Percentiles rank a stretch among this genome's conserved stretches.
Evolutionary conservation across 257 asterid genomes (phyloP).

Genomic region (Solanum raphanifolium): DNA sequence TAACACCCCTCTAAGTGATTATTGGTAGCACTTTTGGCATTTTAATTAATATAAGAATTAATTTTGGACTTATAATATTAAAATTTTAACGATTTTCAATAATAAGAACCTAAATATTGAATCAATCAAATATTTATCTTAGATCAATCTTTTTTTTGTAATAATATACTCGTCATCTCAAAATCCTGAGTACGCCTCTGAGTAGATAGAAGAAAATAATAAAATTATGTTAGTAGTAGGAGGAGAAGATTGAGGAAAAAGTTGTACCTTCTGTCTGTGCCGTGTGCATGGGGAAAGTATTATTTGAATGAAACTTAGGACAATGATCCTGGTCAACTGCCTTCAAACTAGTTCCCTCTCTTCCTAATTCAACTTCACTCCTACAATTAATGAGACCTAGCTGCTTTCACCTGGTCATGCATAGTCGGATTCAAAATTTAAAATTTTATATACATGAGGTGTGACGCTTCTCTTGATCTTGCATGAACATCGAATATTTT

Average conservation of each 20-base stretch:
- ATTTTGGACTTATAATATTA: too few species aligned
- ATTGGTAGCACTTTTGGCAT: too few species aligned
- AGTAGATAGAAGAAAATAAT: background rate
- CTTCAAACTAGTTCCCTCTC: background rate
- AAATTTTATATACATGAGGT: background rate
- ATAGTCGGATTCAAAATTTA: background rate
- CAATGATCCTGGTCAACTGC: constrained; percentile 39
- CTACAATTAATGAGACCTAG: background rate
- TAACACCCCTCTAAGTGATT: too few species aligned
- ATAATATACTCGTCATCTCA: too few species aligned
- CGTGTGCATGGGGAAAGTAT: constrained; percentile 8
- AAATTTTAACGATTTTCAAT: too few species aligned
- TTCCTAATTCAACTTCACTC: background rate
- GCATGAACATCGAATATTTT: rapidly evolving
- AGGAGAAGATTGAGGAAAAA: constrained; percentile 18
- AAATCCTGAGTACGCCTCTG: too few species aligned
- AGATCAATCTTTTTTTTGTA: too few species aligned
- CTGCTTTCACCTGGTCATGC: background rate
- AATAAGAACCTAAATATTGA: too few species aligned
- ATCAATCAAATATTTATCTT: too few species aligned
- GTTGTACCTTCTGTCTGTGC: constrained; percentile 9
- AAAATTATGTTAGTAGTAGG: background rate
- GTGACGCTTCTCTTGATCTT: rapidly evolving
- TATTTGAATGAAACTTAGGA: constrained; percentile 10
- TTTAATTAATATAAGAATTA: too few species aligned